phyloP scores from a whole-genome alignment of 2,329 filamentous ascomycete genomes.

The Gyromitra esculenta region DNA sequence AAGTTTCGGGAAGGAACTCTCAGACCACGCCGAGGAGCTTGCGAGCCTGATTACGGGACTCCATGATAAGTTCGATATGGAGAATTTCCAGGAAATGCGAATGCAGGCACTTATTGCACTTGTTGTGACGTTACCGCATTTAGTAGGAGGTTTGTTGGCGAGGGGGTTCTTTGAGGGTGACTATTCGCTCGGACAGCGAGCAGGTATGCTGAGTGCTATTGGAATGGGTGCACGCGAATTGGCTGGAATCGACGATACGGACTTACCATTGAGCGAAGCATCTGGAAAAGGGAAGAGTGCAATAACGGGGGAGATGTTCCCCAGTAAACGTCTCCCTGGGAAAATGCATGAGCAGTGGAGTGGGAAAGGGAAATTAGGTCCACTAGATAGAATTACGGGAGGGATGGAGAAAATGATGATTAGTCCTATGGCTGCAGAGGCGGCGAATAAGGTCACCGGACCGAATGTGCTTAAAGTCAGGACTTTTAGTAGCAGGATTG shows the following conservation, averaged over 20 bases:
- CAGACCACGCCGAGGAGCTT: conserved; percentile 82
- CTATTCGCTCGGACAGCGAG: conserved; percentile 85
- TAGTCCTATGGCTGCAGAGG: conserved; percentile 72
- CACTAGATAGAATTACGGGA: conserved; percentile 45
- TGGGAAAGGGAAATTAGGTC: conserved; percentile 9
- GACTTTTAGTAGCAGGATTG: conserved; percentile 83
- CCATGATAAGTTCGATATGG: conserved; percentile 84
- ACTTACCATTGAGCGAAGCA: conserved; percentile 63
- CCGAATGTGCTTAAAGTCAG: conserved; percentile 87
- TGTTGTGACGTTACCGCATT: conserved; percentile 76
- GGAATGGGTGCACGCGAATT: conserved; percentile 85
- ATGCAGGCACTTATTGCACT: conserved; percentile 85
- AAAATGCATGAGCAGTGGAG: conserved; percentile 70
- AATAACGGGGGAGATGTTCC: conserved; percentile 69
- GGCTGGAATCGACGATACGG: conserved; percentile 75
- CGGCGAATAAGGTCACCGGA: conserved; percentile 80
- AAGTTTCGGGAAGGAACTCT: conserved; percentile 82
- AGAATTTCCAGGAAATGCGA: conserved; percentile 77
- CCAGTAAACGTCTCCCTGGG: conserved; percentile 80
- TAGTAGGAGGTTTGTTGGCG: conserved; percentile 85
- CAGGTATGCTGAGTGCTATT: conserved; percentile 80
- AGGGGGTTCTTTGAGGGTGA: conserved; percentile 90
- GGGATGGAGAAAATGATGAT: conserved; percentile 49
- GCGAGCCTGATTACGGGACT: conserved; percentile 79
- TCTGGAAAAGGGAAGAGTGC: conserved; percentile 62